Evolutionary conservation across 257 asterid genomes (phyloP).

Genomic region (Salvia hispanica): DNA sequence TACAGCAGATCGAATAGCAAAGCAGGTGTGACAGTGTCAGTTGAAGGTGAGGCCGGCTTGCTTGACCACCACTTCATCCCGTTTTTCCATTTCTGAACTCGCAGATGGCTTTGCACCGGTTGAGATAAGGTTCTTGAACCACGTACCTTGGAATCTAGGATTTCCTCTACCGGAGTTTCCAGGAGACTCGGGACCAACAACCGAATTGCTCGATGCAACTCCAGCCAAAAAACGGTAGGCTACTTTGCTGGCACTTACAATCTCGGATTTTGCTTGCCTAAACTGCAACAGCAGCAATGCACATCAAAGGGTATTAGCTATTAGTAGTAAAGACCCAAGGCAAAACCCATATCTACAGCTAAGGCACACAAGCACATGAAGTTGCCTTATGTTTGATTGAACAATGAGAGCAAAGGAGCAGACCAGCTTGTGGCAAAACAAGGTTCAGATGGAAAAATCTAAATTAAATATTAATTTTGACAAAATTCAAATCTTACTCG

Average conservation of each 20-base stretch:
- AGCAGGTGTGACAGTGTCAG: neutral
- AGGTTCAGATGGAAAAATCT: neutral
- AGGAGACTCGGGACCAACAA: slow-evolving; percentile 51
- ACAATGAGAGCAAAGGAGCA: neutral
- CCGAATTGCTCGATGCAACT: slow-evolving; percentile 66
- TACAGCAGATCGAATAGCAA: slow-evolving; percentile 18
- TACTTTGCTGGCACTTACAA: slow-evolving; percentile 84
- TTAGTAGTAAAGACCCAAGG: neutral
- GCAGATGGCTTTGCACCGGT: slow-evolving; percentile 66
- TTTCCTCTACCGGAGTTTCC: slow-evolving; percentile 60
- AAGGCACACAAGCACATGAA: neutral
- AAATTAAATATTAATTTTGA: neutral
- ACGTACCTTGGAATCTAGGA: slow-evolving; percentile 68
- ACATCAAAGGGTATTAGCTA: neutral
- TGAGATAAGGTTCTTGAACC: slow-evolving; percentile 77
- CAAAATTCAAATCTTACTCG: slow-evolving; percentile 53
- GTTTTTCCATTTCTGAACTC: slow-evolving; percentile 56
- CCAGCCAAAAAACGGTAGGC: slow-evolving; percentile 83
- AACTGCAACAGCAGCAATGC: slow-evolving; percentile 53
- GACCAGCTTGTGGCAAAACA: neutral
- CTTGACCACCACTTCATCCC: slow-evolving; percentile 39
- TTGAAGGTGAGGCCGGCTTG: slow-evolving; percentile 36
- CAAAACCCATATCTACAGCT: neutral
- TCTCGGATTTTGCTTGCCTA: slow-evolving; percentile 94
- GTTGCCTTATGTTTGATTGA: neutral